A percentile compares a stretch with the other conserved stretches of the same genome.
Evolutionary conservation across 306 rosid species (phyloP).

Genomic region (Astragalus membranaceus): DNA sequence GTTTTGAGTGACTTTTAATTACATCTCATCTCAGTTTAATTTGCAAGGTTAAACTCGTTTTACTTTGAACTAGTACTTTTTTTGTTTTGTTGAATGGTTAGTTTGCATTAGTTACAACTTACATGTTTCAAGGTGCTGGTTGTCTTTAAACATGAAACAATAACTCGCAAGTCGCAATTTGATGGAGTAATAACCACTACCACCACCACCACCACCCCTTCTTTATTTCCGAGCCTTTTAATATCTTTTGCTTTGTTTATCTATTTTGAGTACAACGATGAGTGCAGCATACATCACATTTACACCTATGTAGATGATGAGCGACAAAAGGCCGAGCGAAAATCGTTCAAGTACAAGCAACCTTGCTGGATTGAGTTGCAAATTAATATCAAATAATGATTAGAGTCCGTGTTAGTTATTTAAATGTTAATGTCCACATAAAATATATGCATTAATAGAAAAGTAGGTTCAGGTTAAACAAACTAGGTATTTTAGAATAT

Average conservation of each 20-base stretch:
- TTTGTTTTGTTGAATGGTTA: no score
- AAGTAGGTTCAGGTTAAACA: no score
- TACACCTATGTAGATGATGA: neutral
- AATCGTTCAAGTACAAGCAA: neutral
- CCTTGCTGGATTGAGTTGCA: neutral
- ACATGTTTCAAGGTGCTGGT: constrained; percentile 11
- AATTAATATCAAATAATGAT: neutral
- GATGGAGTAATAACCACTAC: neutral
- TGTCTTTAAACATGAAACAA: constrained; percentile 20
- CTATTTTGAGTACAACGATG: neutral
- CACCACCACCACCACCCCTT: no score
- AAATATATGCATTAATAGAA: neutral
- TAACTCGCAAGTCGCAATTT: neutral
- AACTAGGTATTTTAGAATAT: constrained; percentile 1
- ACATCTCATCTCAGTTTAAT: no score
- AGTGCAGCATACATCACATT: neutral
- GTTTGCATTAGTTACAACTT: neutral
- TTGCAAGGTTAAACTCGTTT: no score
- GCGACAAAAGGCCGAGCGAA: no score
- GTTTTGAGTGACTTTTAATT: no score
- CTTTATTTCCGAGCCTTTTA: constrained; percentile 6
- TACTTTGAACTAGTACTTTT: no score
- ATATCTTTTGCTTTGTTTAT: neutral
- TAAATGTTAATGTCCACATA: neutral
- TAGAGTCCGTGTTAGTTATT: neutral